These are phyloP conservation scores for Dryas drummondii DNA, from an alignment of 306 rosid genomes.

Conservation along the genomic window DNA sequence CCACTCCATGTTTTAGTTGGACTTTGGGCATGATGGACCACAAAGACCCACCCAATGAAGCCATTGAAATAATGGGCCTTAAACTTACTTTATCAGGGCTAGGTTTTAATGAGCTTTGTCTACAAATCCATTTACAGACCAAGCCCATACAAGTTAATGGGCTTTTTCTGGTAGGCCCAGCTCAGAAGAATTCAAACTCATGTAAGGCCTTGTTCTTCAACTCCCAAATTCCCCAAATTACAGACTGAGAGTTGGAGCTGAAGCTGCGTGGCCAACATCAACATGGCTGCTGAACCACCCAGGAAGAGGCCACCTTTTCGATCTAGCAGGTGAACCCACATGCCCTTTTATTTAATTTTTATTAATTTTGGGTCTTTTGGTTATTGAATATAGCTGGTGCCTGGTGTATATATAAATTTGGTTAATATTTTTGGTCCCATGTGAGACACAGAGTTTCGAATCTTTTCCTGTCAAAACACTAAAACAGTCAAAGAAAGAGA, in stretches of 20 bases:
- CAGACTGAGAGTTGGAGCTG: neutral
- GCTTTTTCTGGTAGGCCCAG: too few species aligned
- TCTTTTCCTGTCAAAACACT: neutral
- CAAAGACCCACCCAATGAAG: too few species aligned
- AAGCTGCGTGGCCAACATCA: neutral
- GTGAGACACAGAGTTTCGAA: neutral
- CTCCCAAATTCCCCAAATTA: neutral
- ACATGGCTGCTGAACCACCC: constrained; percentile 32
- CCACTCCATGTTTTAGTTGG: constrained; percentile 21
- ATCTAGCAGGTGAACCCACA: constrained; percentile 29
- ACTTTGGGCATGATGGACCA: too few species aligned
- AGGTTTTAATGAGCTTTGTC: too few species aligned
- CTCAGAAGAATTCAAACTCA: neutral
- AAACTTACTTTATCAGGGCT: too few species aligned
- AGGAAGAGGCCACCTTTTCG: constrained; percentile 37
- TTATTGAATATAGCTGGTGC: neutral
- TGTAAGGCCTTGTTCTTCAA: neutral
- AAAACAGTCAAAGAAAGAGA: neutral
- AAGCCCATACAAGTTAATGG: too few species aligned
- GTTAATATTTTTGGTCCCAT: neutral
- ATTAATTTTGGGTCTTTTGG: neutral
- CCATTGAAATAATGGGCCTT: too few species aligned
- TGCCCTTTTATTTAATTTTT: neutral
- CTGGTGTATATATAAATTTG: neutral
- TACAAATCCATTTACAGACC: too few species aligned